Conservation (phyloP, 352 stramenopile genomes). For the Phytophthora foliorum region DNA sequence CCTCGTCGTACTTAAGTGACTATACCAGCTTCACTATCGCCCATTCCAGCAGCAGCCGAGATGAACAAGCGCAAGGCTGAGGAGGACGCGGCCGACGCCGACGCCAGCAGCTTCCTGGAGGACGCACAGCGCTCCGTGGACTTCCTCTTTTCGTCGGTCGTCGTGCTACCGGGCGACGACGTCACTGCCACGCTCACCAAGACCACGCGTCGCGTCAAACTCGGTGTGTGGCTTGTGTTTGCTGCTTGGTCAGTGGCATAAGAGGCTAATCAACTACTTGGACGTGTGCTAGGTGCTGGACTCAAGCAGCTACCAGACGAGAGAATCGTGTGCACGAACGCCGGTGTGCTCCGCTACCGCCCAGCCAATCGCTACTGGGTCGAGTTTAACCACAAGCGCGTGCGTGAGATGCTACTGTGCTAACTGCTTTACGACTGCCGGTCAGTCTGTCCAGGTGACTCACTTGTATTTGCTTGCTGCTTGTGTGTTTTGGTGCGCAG, state of each 20-base stretch:
- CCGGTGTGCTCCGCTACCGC: constrained; percentile 86
- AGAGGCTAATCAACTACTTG: constrained; percentile 11
- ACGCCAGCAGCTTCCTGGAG: constrained; percentile 72
- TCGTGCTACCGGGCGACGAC: constrained; percentile 84
- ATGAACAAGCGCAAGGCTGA: constrained; percentile 69
- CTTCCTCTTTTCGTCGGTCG: constrained; percentile 75
- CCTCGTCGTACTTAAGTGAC: constrained; percentile 44
- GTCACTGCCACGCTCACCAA: constrained; percentile 83
- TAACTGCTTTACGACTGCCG: not conserved
- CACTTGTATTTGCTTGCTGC: not conserved
- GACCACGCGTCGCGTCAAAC: constrained; percentile 70
- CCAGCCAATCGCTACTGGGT: constrained; percentile 92
- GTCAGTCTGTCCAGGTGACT: not conserved
- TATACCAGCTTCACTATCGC: constrained; percentile 15
- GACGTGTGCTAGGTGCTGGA: constrained; percentile 54
- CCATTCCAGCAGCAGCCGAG: constrained; percentile 22
- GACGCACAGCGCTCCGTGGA: constrained; percentile 82
- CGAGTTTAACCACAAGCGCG: constrained; percentile 89
- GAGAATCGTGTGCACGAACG: constrained; percentile 81
- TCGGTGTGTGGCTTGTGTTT: constrained; percentile 54
- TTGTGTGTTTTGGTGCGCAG: constrained; percentile 36
- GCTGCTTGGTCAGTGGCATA: too few species aligned
- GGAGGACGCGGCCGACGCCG: constrained; percentile 41
- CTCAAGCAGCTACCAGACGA: constrained; percentile 66
- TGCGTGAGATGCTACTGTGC: constrained; percentile 40